Base-by-base conservation (phyloP, 805 yeast species). In the Lipomyces starkeyi region DNA sequence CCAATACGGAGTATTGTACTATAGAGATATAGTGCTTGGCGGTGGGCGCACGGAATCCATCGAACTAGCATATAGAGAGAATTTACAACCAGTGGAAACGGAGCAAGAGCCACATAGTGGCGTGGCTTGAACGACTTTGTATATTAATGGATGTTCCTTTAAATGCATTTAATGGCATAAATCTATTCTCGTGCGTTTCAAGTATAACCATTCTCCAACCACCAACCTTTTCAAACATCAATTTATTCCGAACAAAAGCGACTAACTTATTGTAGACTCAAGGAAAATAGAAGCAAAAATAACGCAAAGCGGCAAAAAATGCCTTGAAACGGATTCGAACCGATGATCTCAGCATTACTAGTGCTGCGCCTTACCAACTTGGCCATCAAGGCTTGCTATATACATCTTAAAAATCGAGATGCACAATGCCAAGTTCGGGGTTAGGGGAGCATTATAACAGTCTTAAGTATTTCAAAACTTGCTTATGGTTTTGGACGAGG, bases 1-100 rank as follows among this genome's bases (percentile, higher is more conserved):
- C 0, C 99, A 94, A 77, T 88, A 86, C 72, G 79, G 92, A 20
- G 97, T 91, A 0, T 76, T 94, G 5, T 95, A 93, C 77, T 79
- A 84, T 54, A 85, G 84, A 1, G 88, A 87, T 59, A 79, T 86
- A 63, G 88, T 94, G 0, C 74, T 93, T 11, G 98, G 97, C 0
- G 82, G 86, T 22, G 90, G 90, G 4, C 58, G 55, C 49, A 43
- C 49, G 20, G 49, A 43, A 43, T 43, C 49, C 14, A 43, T 43
- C 20, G 49, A 43, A n/a, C 49, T 43, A n/a, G 20, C 49, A 17
- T 43, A 43, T 17, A 43, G 49, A 17, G 49, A 17, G 49, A 37
- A 37, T 37, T 37, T 14, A 9, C 13, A 37, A 37, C 17, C 43
- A 2, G 43, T 2, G 43, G 43, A 37, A 37, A n/a, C 20, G 11